phyloP scores from a whole-genome alignment of 2,329 filamentous ascomycete species.

The Trichoderma sp. region DNA sequence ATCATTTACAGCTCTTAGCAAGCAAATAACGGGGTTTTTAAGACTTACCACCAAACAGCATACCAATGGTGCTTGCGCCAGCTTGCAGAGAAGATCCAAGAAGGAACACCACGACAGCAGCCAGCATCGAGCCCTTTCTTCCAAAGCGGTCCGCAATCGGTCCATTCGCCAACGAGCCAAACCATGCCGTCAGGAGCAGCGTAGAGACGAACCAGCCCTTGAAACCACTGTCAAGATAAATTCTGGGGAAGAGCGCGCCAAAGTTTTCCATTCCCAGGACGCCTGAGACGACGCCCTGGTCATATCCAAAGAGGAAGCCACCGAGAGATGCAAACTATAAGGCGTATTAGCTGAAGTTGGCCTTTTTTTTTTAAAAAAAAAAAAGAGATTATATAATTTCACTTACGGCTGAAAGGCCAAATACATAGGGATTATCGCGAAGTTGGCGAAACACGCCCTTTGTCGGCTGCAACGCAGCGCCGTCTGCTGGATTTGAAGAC shows the following conservation, averaged over 20 bases:
- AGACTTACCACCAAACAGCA: conserved; percentile 45
- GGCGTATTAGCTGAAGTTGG: not conserved
- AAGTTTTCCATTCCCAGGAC: conserved; percentile 53
- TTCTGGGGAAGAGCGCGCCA: conserved; percentile 37
- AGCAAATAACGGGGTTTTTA: too few species aligned
- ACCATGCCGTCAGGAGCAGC: conserved; percentile 52
- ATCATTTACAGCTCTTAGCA: not conserved
- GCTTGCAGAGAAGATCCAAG: conserved; percentile 52
- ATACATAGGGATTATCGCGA: conserved; percentile 48
- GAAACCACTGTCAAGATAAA: conserved; percentile 50
- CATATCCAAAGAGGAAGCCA: conserved; percentile 54
- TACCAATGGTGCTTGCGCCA: conserved; percentile 45
- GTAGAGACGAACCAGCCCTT: conserved; percentile 59
- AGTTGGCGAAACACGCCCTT: conserved; percentile 37
- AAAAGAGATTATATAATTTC: not conserved
- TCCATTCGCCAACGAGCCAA: conserved; percentile 52
- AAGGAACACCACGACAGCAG: conserved; percentile 43
- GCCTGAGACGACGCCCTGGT: conserved; percentile 54
- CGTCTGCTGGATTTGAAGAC: conserved; percentile 8
- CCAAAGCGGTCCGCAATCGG: conserved; percentile 44
- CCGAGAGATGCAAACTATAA: conserved; percentile 42
- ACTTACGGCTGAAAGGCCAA: conserved; percentile 49
- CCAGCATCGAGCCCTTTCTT: conserved; percentile 43
- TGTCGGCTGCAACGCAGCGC: conserved; percentile 18
- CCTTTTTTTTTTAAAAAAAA: not conserved